Base-by-base conservation (phyloP, 1,139 yeast species). In the Arxiozyma bovina region DNA sequence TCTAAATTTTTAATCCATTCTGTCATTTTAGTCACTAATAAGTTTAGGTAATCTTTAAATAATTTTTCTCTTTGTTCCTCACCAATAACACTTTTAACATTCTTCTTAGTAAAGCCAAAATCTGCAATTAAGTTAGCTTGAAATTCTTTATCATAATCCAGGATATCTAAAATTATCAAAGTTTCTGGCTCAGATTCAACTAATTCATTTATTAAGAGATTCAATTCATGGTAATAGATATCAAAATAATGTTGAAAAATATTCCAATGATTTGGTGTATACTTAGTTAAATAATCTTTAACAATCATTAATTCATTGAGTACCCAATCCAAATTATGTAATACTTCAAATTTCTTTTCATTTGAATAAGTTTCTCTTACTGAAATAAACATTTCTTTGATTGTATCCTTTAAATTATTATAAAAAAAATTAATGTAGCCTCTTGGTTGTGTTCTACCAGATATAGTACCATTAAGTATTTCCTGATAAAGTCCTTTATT, bases 1-100 rank as follows among this genome's bases (percentile, higher is more conserved):
- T 83, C 80, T 58, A 90, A 74, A 59, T 82, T 86, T 7, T 69
- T 68, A 69, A 86, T 81, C 97, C 96, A 90, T 70, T 87, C 96
- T 41, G 80, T 80, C 80, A 88, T 83, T 67, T 88, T 89, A 46
- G 72, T 70, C 17, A 85, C 79, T 54, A 89, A 80, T 53, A 88
- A 77, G 58, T 77, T 77, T 66, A 87, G 74, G 63, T 89, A 90
- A 64, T 90, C 96, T 51, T 81, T 85, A 64, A 83, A 77, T 55
- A 74, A 80, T 58, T 71, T 77, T 50, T 77, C 79, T 67, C 81
- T 83, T 60, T 85, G 81, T 52, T 82, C 84, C 52, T 84, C 87
- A 21, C 96, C 96, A 60, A 83, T 80, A 46, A 82, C 75, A 0
- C 85, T 79, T 55, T 68, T 74, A 59, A 66, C 71, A 57, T 71